Conservation (phyloP, 371 early-diverging fungal genomes). For the Dinochytrium kinnereticum region DNA sequence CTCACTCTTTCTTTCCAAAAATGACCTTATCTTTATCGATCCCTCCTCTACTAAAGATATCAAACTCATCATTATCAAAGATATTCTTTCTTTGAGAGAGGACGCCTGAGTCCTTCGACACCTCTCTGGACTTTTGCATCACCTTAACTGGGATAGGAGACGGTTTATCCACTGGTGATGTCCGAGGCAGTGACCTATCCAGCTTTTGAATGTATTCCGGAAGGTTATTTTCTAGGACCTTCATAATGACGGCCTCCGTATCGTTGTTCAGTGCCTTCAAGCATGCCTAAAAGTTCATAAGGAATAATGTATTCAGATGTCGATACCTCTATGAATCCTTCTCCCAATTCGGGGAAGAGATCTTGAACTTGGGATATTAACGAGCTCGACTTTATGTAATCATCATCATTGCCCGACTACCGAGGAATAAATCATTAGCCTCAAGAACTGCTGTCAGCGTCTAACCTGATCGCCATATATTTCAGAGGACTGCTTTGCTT, state of each 20-base stretch:
- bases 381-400: constrained; percentile 56
- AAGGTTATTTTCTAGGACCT: constrained; percentile 73
- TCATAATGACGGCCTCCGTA: constrained; percentile 75
- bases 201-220: constrained; percentile 68
- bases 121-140: background rate
- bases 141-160: background rate
- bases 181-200: constrained; percentile 63
- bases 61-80: constrained; percentile 92
- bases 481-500: no score
- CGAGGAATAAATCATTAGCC: no score
- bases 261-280: constrained; percentile 67
- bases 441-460: no score
- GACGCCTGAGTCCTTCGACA: constrained; percentile 33
- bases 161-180: background rate
- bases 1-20: constrained; percentile 69
- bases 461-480: no score
- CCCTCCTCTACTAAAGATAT: constrained; percentile 69
- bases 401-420: no score
- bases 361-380: constrained; percentile 81
- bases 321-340: constrained; percentile 79
- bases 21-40: constrained; percentile 71
- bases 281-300: constrained; percentile 56
- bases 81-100: constrained; percentile 75
- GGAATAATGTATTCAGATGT: background rate
- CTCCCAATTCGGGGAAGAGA: constrained; percentile 84